A percentile compares a stretch with the other conserved stretches of the same genome.
Conservation (phyloP, 2,329 filamentous ascomycete genomes). For the Chalaropsis ovoidea region DNA sequence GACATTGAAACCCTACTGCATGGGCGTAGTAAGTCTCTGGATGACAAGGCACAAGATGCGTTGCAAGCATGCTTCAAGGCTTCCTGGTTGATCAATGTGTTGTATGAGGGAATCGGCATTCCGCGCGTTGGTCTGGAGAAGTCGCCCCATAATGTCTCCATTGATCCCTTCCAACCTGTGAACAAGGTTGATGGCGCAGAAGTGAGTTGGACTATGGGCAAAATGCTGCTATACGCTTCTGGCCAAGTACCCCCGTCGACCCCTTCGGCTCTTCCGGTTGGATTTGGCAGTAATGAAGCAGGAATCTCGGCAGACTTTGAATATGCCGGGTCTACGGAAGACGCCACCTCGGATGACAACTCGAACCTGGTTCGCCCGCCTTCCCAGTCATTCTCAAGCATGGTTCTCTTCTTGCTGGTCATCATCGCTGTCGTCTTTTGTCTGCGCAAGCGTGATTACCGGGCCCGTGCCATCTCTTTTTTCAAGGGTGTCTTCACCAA, state of each 20-base stretch:
- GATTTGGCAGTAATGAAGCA: slow-evolving; percentile 75
- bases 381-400: slow-evolving; percentile 60
- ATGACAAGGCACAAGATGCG: slow-evolving; percentile 67
- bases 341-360: slow-evolving; percentile 37
- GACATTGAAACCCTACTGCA: slow-evolving; percentile 58
- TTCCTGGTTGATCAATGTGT: slow-evolving; percentile 91
- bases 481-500: slow-evolving; percentile 32
- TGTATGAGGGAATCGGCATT: slow-evolving; percentile 91
- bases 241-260: slow-evolving; percentile 66
- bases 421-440: slow-evolving; percentile 59
- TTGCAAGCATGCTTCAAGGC: slow-evolving; percentile 94
- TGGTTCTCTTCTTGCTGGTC: slow-evolving; percentile 68
- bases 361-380: slow-evolving; percentile 56
- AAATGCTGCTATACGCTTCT: slow-evolving; percentile 89
- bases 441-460: slow-evolving; percentile 68
- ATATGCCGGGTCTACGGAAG: slow-evolving; percentile 48
- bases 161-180: slow-evolving; percentile 76
- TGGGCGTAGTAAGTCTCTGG: slow-evolving; percentile 59
- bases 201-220: slow-evolving; percentile 93
- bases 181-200: slow-evolving; percentile 86
- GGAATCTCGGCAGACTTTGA: slow-evolving; percentile 69
- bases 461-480: slow-evolving; percentile 34
- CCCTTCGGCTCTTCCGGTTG: slow-evolving; percentile 56
- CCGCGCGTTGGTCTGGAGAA: slow-evolving; percentile 71
- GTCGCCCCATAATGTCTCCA: slow-evolving; percentile 57